Evolutionary conservation across 345 rosid genomes (phyloP), one percentile per base, ranked within the genome.

Genomic region (Camelina laxa): DNA sequence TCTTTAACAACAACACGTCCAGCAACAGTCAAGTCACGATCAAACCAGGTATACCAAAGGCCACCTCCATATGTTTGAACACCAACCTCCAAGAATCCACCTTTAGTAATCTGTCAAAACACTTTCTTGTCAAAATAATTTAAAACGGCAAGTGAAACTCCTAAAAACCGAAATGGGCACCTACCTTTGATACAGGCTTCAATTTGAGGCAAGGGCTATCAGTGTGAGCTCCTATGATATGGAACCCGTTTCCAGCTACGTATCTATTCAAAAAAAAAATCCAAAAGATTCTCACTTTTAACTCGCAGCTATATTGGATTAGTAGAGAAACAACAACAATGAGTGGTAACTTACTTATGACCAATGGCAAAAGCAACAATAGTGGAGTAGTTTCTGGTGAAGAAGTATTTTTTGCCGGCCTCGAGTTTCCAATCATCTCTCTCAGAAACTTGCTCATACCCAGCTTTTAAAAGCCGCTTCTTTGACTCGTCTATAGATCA

Each of bases 171-270:
- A 65, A 50, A 75, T 8, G 11, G 8, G 31, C 30, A 92, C 97
- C 99, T 89, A 95, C 97, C 99, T 89, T 89, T 58, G 99, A 84
- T 67, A 95, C 83, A 64, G 99, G 99, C 87, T 95, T 95, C 73
- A 95, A 72, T 79, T 92, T 95, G 33, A 92, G 51, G 73, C 99
- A 95, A 78, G 99, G 99, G 79, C 99, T 95, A 65, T 95, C 99
- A 15, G 98, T 90, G 60, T 95, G 99, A 9, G 98, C 99, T 51
- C 99, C 98, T 0, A 95, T 80, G 5, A 90, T 80, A 74, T 86
- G 86, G 75, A 95, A 90, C 36, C 99, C 99, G 67, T 92, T 92
- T 38, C 99, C 99, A 72, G 98, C 91, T 58, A 81, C 96, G 77
- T 87, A 95, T 75, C 99, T 95, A 68, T 30, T 20, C 30, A 27